These are phyloP conservation scores for Colletotrichum plurivorum DNA, from an alignment of 2,329 filamentous ascomycete genomes.

Conservation along the genomic window DNA sequence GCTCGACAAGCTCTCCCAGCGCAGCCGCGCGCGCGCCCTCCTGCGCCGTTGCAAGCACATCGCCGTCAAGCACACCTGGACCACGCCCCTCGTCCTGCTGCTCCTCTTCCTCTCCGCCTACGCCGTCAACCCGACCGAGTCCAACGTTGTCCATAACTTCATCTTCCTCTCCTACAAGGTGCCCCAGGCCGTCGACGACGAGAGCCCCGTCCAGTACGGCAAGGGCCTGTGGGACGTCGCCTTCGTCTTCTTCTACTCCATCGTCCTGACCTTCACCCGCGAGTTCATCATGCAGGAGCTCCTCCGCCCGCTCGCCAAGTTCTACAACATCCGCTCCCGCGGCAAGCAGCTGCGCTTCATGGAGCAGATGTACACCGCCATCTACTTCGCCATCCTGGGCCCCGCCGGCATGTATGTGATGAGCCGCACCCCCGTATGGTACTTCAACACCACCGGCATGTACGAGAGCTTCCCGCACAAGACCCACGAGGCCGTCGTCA, in stretches of 20 bases:
- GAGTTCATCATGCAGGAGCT: slow-evolving; percentile 83
- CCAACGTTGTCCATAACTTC: slow-evolving; percentile 75
- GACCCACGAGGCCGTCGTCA: slow-evolving; percentile 75
- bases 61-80: slow-evolving; percentile 47
- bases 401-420: slow-evolving; percentile 80
- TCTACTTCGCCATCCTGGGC: slow-evolving; percentile 78
- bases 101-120: slow-evolving; percentile 69
- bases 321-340: slow-evolving; percentile 70
- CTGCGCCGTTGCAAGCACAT: slow-evolving; percentile 39
- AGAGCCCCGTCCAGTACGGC: slow-evolving; percentile 71
- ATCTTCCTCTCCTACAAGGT: slow-evolving; percentile 81
- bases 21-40: slow-evolving; percentile 36
- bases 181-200: slow-evolving; percentile 49
- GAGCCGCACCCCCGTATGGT: slow-evolving; percentile 79
- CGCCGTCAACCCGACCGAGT: slow-evolving; percentile 71
- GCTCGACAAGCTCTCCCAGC: slow-evolving; percentile 36
- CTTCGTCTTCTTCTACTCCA: slow-evolving; percentile 80
- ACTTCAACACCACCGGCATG: slow-evolving; percentile 81
- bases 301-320: slow-evolving; percentile 73
- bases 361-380: slow-evolving; percentile 82
- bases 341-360: slow-evolving; percentile 80
- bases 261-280: slow-evolving; percentile 80
- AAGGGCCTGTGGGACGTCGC: slow-evolving; percentile 78
- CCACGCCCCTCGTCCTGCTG: slow-evolving; percentile 69
- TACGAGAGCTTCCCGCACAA: slow-evolving; percentile 79